Base-by-base conservation (phyloP, 1,284 basidiomycete species). In the Paramarasmius palmivorus region DNA sequence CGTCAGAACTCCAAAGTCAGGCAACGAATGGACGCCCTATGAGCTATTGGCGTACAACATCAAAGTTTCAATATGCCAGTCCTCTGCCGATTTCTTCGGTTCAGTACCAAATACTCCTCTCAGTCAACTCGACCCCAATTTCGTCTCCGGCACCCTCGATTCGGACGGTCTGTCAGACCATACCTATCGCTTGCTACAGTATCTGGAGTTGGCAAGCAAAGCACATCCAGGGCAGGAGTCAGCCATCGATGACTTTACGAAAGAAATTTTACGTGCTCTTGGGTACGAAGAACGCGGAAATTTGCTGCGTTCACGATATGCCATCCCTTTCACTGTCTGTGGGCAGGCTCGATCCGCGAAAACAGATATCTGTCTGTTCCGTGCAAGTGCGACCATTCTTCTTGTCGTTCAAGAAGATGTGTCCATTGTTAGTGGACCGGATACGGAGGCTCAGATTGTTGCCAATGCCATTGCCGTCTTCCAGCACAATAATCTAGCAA, bases 391-490 rank as follows among this genome's bases (percentile, higher is more conserved):
- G 37, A 56, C 62, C 41, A 59, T 72, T 38, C 66, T 73, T 14
- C 52, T 76, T 37, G 66, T 73, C 26, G 67, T 69, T 51, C 66
- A 68, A 53, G 65, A 72, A 69, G 68, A 54, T 54, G 56, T 15
- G 52, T 52, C 29, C 59, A 55, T 35, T 59, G 56, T 17, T 20
- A 29, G 4, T 20, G 7, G 39, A 20, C 23, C n/a, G 22, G 53
- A 64, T 52, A 57, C 69, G 8, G 56, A 60, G 56, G 59, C 68
- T 45, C 70, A 70, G 59, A 64, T 73, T 25, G 62, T 75, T 22
- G 68, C 69, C 23, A 63, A 64, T 48, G 71, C 72, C 8, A 65
- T 75, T 42, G 71, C 68, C 3, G 70, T 72, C 10, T 73, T 72
- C 58, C 37, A 61, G 14, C 38, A 56, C 29, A 72, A 70, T 48